Evolutionary conservation across 2,329 filamentous ascomycete species (phyloP).

Genomic region (Fusarium sp.): DNA sequence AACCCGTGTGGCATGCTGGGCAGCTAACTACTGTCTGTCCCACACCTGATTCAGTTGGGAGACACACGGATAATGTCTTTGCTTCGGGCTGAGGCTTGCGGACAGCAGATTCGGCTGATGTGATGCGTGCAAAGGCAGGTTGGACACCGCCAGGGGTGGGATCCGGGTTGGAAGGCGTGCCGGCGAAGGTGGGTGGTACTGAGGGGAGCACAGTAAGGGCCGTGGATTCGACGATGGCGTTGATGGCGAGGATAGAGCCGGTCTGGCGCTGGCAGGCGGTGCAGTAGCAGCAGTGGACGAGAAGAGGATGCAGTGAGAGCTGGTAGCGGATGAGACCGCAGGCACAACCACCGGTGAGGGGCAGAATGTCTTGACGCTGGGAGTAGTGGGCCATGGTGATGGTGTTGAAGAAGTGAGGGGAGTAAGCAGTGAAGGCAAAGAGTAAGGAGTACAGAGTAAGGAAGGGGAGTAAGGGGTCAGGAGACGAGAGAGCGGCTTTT

Average conservation of each 20-base stretch:
- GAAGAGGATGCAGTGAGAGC: slow-evolving; percentile 66
- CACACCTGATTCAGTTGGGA: slow-evolving; percentile 57
- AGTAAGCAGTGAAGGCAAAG: neutral
- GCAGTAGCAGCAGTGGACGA: slow-evolving; percentile 63
- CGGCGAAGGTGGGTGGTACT: slow-evolving; percentile 43
- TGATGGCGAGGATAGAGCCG: slow-evolving; percentile 57
- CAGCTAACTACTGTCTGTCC: slow-evolving; percentile 59
- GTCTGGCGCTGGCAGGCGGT: slow-evolving; percentile 61
- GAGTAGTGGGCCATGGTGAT: slow-evolving; percentile 45
- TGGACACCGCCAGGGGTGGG: slow-evolving; percentile 25
- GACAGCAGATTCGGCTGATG: slow-evolving; percentile 29
- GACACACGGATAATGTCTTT: slow-evolving; percentile 43
- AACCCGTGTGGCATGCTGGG: slow-evolving; percentile 55
- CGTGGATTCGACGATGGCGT: slow-evolving; percentile 58
- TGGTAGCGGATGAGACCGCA: slow-evolving; percentile 78
- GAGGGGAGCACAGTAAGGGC: slow-evolving; percentile 52
- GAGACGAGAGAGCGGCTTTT: neutral
- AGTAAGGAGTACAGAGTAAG: neutral
- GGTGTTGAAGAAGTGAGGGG: slow-evolving; percentile 5
- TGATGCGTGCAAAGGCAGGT: slow-evolving; percentile 42
- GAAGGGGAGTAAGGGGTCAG: neutral
- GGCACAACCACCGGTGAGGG: slow-evolving; percentile 67
- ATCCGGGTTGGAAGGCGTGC: slow-evolving; percentile 17
- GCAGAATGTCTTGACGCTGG: slow-evolving; percentile 45
- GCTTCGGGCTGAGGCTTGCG: slow-evolving; percentile 8